Percentiles rank a stretch among this genome's conserved stretches.
These are phyloP conservation scores for Endocalyx cinctus DNA, from an alignment of 2,329 filamentous ascomycete species.

Conservation along the genomic window DNA sequence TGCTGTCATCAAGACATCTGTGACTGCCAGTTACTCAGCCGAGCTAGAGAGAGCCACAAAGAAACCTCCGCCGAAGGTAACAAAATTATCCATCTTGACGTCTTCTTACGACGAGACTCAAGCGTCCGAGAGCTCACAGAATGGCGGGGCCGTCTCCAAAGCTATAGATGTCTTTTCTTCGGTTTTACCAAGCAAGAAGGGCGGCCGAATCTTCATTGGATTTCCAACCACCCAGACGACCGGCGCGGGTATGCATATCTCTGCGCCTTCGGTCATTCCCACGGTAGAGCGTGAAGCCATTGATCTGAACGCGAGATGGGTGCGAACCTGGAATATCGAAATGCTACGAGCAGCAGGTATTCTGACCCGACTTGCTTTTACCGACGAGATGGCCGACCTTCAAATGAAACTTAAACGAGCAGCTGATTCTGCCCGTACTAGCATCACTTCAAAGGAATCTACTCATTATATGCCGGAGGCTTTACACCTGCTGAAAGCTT, in stretches of 20 bases:
- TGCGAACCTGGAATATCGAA: conserved; percentile 92
- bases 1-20: conserved; percentile 72
- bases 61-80: conserved; percentile 87
- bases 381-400: conserved; percentile 78
- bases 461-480: conserved; percentile 70
- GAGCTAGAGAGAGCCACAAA: conserved; percentile 95
- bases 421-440: conserved; percentile 39
- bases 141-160: conserved; percentile 44
- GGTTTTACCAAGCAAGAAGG: conserved; percentile 80
- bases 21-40: conserved; percentile 66
- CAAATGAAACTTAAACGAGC: conserved; percentile 52
- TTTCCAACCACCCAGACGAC: conserved; percentile 98
- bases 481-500: conserved; percentile 79
- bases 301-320: conserved; percentile 91
- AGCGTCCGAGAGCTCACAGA: conserved; percentile 54
- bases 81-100: conserved; percentile 81
- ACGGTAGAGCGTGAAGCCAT: conserved; percentile 97
- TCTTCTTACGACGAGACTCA: conserved; percentile 82
- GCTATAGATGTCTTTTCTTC: conserved; percentile 80
- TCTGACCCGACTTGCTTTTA: conserved; percentile 81
- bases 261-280: conserved; percentile 91
- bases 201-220: conserved; percentile 90
- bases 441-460: conserved; percentile 60
- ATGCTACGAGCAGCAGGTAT: conserved; percentile 89
- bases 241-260: conserved; percentile 87